These are phyloP conservation scores for Aspergillus ostianus DNA, from an alignment of 495 filamentous ascomycete genomes.

Conservation along the genomic window DNA sequence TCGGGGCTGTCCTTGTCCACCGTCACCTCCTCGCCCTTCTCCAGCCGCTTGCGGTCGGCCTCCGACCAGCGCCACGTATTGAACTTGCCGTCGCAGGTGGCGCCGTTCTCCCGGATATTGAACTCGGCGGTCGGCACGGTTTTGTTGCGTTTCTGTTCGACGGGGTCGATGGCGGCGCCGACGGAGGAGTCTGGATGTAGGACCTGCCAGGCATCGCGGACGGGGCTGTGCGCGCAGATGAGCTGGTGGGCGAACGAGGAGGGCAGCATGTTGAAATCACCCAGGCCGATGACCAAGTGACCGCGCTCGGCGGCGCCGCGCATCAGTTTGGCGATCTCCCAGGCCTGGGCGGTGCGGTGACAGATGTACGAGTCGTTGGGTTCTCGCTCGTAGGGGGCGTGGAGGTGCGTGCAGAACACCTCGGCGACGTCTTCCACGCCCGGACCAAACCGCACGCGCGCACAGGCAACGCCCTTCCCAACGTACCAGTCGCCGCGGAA, in stretches of 20 bases:
- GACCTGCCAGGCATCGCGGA: conserved; percentile 77
- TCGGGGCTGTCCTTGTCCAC: conserved; percentile 63
- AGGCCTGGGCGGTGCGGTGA: conserved; percentile 92
- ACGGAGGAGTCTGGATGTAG: conserved; percentile 78
- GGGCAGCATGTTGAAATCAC: conserved; percentile 95
- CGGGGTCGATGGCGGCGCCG: conserved; percentile 61
- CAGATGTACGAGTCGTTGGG: conserved; percentile 81
- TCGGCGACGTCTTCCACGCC: conserved; percentile 68
- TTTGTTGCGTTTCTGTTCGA: conserved; percentile 51
- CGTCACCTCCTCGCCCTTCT: conserved; percentile 53
- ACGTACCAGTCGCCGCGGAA: conserved; percentile 91
- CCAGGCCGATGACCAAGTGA: conserved; percentile 78
- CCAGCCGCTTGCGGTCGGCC: conserved; percentile 54
- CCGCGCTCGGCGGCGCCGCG: conserved; percentile 80
- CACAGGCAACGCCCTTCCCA: conserved; percentile 90
- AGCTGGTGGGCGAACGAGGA: conserved; percentile 82
- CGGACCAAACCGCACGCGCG: conserved; percentile 71
- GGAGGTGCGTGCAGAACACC: conserved; percentile 93
- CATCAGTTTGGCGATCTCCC: conserved; percentile 92
- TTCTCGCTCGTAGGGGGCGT: conserved; percentile 83
- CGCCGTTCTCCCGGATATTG: conserved; percentile 77
- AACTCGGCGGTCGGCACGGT: conserved; percentile 66
- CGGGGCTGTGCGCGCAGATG: conserved; percentile 74
- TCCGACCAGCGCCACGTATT: conserved; percentile 95
- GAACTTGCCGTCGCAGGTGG: conserved; percentile 78